Evolutionary conservation across 768 basidiomycete species (phyloP), one percentile per base, ranked within the genome.

Genomic region (Podaxis rugospora): DNA sequence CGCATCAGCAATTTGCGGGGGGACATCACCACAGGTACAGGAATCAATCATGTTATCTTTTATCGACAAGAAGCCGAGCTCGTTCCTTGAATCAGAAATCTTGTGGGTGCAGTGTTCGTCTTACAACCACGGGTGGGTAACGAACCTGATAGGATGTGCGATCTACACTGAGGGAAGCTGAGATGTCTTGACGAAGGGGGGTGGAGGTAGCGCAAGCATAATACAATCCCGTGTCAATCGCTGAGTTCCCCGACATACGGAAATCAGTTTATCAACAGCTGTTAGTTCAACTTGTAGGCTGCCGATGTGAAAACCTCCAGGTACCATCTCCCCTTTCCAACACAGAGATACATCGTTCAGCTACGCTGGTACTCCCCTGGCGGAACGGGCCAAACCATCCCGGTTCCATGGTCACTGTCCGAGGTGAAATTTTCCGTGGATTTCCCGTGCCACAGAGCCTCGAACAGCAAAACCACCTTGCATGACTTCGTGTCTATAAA

Each of bases 91-190:
- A 36, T 72, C 66, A 74, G 35, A 60, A 67, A 64, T 80, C 77
- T 35, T 70, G 69, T 37, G 77, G 77, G 62, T 78, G 77, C 54
- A 71, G 56, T 28, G 62, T 62, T 72, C 72, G 50, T 62, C 62
- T 52, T 78, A 77, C 27, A 66, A 67, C 75, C 81, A 84, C 21
- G 80, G 67, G 62, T 87, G 83, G 35, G 86, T 85, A 62, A 81
- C 82, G 44, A 87, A 73, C 21, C 50, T 79, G 65, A 87, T 81
- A 2, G 80, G 77, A 65, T 80, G 79, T 37, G 73, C 70, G 62
- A 84, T 71, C 64, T 81, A 79, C 54, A 76, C 59, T 5, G 72
- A 74, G 25, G 76, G 40, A 32, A 85, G 65, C 23, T 76, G 75
- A n/a, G 79, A 80, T 13, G 71, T 70, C 28, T 78, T 73, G 14